Evolutionary conservation across 192 early-diverging fungal species (phyloP).

Genomic region (Radiomyces spectabilis): DNA sequence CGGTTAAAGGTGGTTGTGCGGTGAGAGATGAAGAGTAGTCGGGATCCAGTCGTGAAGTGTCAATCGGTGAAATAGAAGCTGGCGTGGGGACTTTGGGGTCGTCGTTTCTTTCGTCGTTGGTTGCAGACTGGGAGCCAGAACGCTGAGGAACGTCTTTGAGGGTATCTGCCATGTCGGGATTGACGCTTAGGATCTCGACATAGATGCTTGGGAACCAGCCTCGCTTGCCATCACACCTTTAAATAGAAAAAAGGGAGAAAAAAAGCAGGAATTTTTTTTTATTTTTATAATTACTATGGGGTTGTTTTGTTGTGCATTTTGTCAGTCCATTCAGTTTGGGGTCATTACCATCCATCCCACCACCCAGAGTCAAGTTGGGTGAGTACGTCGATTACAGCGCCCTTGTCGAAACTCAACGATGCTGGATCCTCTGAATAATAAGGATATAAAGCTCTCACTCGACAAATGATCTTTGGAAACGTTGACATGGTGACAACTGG

Average conservation of each 20-base stretch:
- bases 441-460: conserved; percentile 75
- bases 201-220: conserved; percentile 95
- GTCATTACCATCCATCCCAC: conserved; percentile 82
- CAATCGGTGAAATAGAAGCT: background rate
- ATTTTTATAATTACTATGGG: background rate
- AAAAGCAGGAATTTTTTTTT: background rate
- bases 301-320: background rate
- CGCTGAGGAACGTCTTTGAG: background rate
- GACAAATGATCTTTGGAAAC: conserved; percentile 21
- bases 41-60: no score
- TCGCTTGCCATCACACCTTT: conserved; percentile 56
- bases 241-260: background rate
- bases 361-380: conserved; percentile 88
- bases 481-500: background rate
- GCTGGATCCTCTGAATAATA: conserved; percentile 75
- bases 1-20: no score
- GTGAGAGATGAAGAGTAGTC: no score
- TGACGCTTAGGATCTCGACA: conserved; percentile 45
- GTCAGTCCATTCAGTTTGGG: no score
- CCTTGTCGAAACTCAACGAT: conserved; percentile 73
- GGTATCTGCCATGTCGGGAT: background rate
- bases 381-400: conserved; percentile 86
- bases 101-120: conserved; percentile 7
- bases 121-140: background rate
- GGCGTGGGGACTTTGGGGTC: background rate